Percentiles rank a stretch among this genome's conserved stretches.
Conservation (phyloP, 2,329 filamentous ascomycete genomes). For the Cercospora brassicicola region DNA sequence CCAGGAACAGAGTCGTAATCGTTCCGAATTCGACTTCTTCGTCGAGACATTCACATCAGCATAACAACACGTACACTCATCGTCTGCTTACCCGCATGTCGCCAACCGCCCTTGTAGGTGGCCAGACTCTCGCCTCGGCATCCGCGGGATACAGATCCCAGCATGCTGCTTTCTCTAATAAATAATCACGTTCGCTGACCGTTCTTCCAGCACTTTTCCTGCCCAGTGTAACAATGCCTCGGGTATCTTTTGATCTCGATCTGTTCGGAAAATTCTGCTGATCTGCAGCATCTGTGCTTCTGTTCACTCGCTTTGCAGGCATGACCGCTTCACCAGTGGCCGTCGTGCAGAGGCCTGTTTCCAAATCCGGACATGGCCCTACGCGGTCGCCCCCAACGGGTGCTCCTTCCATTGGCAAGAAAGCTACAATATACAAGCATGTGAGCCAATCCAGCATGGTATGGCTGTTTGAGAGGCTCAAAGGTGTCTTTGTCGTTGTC, state of each 20-base stretch:
- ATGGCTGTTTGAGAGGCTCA: neutral
- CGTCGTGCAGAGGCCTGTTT: neutral
- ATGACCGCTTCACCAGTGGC: slow-evolving; percentile 1
- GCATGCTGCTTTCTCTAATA: neutral
- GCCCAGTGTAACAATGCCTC: slow-evolving; percentile 1
- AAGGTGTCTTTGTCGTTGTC: neutral
- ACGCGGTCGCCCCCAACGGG: neutral
- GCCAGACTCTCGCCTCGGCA: neutral
- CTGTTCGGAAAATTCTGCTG: neutral
- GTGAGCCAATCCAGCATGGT: neutral
- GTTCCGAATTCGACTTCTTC: neutral
- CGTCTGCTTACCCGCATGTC: neutral
- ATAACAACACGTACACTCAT: neutral
- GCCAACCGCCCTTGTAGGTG: neutral
- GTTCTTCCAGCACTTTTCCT: slow-evolving; percentile 8
- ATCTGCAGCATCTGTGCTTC: neutral
- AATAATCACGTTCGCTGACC: neutral
- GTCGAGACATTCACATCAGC: neutral
- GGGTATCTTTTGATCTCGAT: neutral
- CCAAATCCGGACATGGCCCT: neutral
- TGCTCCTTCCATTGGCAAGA: neutral
- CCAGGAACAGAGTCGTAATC: neutral
- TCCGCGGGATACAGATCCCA: neutral
- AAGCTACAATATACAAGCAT: neutral
- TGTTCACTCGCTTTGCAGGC: neutral